phyloP scores from a whole-genome alignment of 2,329 filamentous ascomycete genomes.

The Xylaria arbuscula region DNA sequence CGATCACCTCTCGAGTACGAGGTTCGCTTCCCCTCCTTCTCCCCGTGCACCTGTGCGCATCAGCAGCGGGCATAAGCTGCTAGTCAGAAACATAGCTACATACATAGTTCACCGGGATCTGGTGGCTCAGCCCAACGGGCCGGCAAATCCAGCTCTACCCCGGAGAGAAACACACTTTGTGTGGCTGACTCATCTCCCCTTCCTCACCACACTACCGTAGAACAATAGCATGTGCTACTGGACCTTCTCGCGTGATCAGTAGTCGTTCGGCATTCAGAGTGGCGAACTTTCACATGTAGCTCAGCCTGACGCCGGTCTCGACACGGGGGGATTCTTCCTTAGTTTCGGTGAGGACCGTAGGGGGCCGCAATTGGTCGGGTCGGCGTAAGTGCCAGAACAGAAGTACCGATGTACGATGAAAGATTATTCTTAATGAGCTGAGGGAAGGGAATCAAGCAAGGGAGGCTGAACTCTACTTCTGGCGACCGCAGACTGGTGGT shows the following conservation, averaged over 20 bases:
- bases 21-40: not conserved
- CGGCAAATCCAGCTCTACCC: not conserved
- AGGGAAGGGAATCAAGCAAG: not conserved
- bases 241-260: not conserved
- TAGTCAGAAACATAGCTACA: not conserved
- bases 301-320: too few species aligned
- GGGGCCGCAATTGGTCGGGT: not conserved
- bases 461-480: conserved; percentile 36
- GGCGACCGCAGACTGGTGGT: conserved; percentile 38
- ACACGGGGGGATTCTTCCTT: too few species aligned
- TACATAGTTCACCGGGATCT: conserved; percentile 5
- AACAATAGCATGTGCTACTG: not conserved
- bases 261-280: conserved; percentile 11
- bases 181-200: conserved; percentile 22
- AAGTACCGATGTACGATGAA: not conserved
- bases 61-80: not conserved
- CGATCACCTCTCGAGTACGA: conserved; percentile 20
- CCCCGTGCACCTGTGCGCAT: conserved; percentile 13
- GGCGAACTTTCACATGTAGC: conserved; percentile 6
- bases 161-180: not conserved
- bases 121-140: conserved; percentile 15
- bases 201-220: not conserved
- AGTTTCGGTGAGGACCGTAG: too few species aligned
- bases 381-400: not conserved
- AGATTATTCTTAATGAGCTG: not conserved